Percentiles rank a stretch among this genome's conserved stretches.
phyloP scores from a whole-genome alignment of 176 grass and related monocot species.

The Paspalum vaginatum region DNA sequence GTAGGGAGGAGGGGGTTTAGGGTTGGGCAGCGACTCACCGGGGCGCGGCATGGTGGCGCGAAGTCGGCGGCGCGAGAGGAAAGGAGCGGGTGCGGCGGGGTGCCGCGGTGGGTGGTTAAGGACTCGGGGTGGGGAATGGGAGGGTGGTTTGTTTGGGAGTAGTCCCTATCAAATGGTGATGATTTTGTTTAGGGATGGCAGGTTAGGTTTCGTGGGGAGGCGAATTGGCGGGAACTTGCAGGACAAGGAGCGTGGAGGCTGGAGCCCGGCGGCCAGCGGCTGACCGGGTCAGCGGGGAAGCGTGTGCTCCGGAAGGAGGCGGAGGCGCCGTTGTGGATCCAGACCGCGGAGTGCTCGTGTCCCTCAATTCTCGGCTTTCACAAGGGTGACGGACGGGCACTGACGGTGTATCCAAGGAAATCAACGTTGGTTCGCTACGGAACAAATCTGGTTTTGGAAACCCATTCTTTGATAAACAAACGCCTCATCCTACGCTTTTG shows the following conservation, averaged over 20 bases:
- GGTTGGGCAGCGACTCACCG: constrained; percentile 4
- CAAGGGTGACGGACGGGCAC: no score
- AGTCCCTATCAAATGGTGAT: no score
- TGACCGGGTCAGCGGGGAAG: neutral
- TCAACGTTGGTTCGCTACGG: no score
- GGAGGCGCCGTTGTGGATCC: no score
- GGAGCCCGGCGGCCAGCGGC: neutral
- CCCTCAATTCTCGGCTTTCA: no score
- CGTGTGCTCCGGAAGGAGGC: neutral
- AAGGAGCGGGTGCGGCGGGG: neutral
- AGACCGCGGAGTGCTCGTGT: no score
- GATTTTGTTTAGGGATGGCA: no score
- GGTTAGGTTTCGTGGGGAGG: constrained; percentile 2
- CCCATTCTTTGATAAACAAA: no score
- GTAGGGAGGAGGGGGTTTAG: neutral
- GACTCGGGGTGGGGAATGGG: neutral
- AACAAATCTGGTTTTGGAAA: no score
- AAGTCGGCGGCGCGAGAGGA: constrained; percentile 30
- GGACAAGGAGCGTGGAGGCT: neutral
- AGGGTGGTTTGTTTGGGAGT: neutral
- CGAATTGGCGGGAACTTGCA: constrained; percentile 61
- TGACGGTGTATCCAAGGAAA: no score
- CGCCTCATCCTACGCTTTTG: no score
- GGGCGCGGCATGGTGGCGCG: constrained; percentile 37
- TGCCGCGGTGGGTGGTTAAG: neutral